Conservation (phyloP, 148 eudicot genomes). For the Chenopodium suecicum region DNA sequence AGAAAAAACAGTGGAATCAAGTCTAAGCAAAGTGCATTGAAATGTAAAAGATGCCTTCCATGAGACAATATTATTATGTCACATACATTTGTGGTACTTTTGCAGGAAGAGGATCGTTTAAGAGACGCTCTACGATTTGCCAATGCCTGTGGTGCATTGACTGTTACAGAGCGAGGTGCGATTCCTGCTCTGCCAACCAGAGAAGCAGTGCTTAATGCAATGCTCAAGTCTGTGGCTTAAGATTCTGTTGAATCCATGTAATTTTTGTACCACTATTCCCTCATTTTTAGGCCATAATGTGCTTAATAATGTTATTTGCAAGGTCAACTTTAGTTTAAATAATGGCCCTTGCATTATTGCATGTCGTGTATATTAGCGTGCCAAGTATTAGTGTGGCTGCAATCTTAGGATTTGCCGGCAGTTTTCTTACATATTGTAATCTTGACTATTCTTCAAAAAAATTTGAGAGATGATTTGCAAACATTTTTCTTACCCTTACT, state of each 20-base stretch:
- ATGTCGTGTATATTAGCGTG: background rate
- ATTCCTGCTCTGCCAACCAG: constrained; percentile 92
- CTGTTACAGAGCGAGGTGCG: constrained; percentile 93
- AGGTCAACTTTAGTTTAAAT: constrained; percentile 11
- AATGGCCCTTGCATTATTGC: constrained; percentile 16
- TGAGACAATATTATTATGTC: background rate
- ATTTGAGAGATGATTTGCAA: too few relatives aligned
- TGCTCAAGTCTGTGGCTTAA: constrained; percentile 63
- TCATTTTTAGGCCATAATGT: constrained; percentile 14
- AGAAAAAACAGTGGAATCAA: background rate
- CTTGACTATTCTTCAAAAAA: too few relatives aligned
- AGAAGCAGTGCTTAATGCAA: constrained; percentile 57
- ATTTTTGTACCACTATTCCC: constrained; percentile 13
- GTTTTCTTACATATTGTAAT: too few relatives aligned
- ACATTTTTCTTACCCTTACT: background rate
- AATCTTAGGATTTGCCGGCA: background rate
- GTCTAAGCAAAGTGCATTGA: background rate
- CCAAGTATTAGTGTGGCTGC: background rate
- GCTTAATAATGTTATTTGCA: constrained; percentile 18
- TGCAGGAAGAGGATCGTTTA: constrained; percentile 63
- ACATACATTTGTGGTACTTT: background rate
- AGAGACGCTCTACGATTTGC: constrained; percentile 86
- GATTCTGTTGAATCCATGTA: background rate
- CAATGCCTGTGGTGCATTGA: constrained; percentile 89
- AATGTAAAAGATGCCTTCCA: background rate